Evolutionary conservation across 768 basidiomycete species (phyloP), one percentile per base, ranked within the genome.

Genomic region (Termitomyces titanicus): DNA sequence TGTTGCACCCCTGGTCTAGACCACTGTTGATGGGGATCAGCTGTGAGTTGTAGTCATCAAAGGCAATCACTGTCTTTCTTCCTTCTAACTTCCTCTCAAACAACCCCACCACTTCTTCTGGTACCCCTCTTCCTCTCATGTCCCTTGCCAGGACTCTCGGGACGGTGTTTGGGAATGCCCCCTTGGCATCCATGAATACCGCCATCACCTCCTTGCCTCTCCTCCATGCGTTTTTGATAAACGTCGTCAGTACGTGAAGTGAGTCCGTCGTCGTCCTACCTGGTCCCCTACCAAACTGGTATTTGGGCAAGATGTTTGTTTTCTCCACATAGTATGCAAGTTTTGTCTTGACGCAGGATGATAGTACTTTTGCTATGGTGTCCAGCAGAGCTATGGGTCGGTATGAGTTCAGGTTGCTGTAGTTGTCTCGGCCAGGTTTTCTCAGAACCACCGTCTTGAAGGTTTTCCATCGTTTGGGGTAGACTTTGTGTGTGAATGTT

Each of bases 171-270:
- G 70, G 76, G 53, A 75, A 77, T 0, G 73, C 74, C 0, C 68
- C 74, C 54, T 76, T 65, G 0, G 76, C 71, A 57, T 78, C 73
- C 0, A 75, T 61, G 48, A 69, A 72, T 0, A 76, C 62, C 0
- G 63, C 59, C 1, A 67, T 63, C 0, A 60, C 73, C 0, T 72
- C 74, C n/a, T 68, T 53, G 0, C 56, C 34, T n/a, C 51, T 57
- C 1, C 69, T 29, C 76, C 76, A 77, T 0, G 74, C 70, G 10
- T 72, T 67, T 42, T 74, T 68, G 22, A 77, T 61, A 8, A 59
- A 67, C 0, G 68, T 59, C 17, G 70, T 65, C 2, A 75, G 42
- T 1, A 68, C 43, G 47, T 69, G 62, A 3, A 72, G 40, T 2
- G 71, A 63, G 61, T 76, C 70, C 0, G 66, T 70, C 0, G 74